Base-by-base conservation (phyloP, 148 eudicot species). In the Salicornia ramosissima region DNA sequence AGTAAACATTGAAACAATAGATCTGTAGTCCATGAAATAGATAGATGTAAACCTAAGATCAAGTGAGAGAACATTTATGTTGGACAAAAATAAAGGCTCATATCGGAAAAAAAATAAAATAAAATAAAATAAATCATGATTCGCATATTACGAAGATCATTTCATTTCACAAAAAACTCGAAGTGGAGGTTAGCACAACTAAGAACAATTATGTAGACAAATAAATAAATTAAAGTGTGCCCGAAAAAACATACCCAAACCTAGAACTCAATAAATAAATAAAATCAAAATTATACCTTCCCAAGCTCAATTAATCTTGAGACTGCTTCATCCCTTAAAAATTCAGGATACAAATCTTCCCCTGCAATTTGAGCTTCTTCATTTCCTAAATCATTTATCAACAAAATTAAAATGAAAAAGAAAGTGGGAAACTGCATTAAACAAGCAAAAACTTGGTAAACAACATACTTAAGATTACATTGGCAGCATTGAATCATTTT, bases 301-400 rank as follows among this genome's bases (percentile, higher is more conserved):
- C 91, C 96, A 42, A 92, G 93, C 72, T 86, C 88, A 71, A 70
- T 56, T 69, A 92, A 81, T 79, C 91, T 83, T 30, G 88, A 83
- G 30, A 87, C 88, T 1, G 96, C 92, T 70, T 92, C 96, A 63
- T 84, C 85, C 71, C 82, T 89, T 22, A 92, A 76, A 66, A 79
- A 77, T 50, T 82, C 88, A 19, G 72, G 77, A 72, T 78, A 84
- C 77, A 82, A 75, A 64, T 79, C 77, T 64, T 59, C 60, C 50
- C 76, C 80, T 53, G 53, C 66, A 18, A 59, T 77, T 65, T 80
- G 80, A 50, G 70, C 43, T 77, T 74, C 82, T 70, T 81, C 87
- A 72, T 50, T 63, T 66, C 79, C 87, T 83, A 62, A 69, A 78
- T 53, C 51, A 1, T 0, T 49, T 15, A 14, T 14, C 5, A 49